Conservation (phyloP, 257 asterid species). For the Eucommia ulmoides region DNA sequence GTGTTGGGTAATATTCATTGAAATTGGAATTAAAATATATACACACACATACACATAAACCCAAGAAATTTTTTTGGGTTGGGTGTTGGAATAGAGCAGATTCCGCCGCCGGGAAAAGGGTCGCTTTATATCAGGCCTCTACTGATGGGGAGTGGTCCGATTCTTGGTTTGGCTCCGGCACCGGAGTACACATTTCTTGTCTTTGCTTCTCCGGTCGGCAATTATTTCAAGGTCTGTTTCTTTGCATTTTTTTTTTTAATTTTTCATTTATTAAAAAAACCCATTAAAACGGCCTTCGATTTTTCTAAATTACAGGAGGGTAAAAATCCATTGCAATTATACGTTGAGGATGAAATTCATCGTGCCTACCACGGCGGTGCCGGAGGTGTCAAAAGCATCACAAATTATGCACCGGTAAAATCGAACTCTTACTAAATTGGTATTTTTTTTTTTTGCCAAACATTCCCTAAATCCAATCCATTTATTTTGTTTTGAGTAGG, state of each 20-base stretch:
- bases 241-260: not conserved
- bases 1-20: conserved; percentile 45
- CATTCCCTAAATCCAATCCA: too few species aligned
- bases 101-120: conserved; percentile 87
- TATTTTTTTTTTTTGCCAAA: not conserved
- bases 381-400: conserved; percentile 82
- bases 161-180: conserved; percentile 67
- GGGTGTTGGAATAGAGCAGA: conserved; percentile 30
- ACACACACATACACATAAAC: not conserved
- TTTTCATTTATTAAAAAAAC: not conserved
- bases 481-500: too few species aligned
- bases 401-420: conserved; percentile 73
- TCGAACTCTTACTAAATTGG: too few species aligned
- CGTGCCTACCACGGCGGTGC: conserved; percentile 78
- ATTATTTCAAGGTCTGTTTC: conserved; percentile 58
- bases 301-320: conserved; percentile 36
- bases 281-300: not conserved
- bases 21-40: too few species aligned
- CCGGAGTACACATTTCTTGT: conserved; percentile 67
- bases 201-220: conserved; percentile 84
- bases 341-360: conserved; percentile 49
- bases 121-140: conserved; percentile 76
- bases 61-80: not conserved
- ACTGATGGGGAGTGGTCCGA: conserved; percentile 70
- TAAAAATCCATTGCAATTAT: conserved; percentile 38